These are phyloP conservation scores for Trametopsis cervina DNA, from an alignment of 768 basidiomycete genomes.

Conservation along the genomic window DNA sequence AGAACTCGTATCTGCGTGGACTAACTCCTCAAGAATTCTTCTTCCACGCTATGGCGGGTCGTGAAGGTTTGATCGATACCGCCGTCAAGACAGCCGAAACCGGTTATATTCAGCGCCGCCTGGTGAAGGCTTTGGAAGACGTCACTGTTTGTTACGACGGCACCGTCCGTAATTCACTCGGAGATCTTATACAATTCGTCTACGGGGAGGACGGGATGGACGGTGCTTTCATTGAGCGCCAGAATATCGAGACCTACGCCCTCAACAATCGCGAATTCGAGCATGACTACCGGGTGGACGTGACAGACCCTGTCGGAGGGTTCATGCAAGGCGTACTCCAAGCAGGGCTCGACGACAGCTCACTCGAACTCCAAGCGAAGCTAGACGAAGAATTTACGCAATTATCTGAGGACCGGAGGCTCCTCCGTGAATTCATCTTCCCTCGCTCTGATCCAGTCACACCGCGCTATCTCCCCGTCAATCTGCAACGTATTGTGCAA, in stretches of 20 bases:
- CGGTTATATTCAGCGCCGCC: constrained; percentile 95
- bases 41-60: constrained; percentile 99
- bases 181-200: constrained; percentile 92
- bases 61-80: constrained; percentile 98
- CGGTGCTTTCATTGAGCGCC: constrained; percentile 94
- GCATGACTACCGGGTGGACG: constrained; percentile 90
- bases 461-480: constrained; percentile 90
- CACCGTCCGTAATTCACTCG: constrained; percentile 94
- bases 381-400: constrained; percentile 74
- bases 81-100: constrained; percentile 99
- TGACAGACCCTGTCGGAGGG: constrained; percentile 74
- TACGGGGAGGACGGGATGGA: constrained; percentile 99
- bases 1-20: constrained; percentile 96
- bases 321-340: constrained; percentile 78
- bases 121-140: constrained; percentile 97
- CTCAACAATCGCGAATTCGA: constrained; percentile 81
- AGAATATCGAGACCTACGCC: constrained; percentile 85
- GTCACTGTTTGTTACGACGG: constrained; percentile 98
- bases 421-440: constrained; percentile 82
- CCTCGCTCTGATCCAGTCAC: constrained; percentile 60
- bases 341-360: constrained; percentile 81
- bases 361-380: constrained; percentile 73
- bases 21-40: constrained; percentile 98
- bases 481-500: constrained; percentile 90
- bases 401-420: constrained; percentile 64